Base-by-base conservation (phyloP, 108 stramenopile species). In the Skeletonema marinoi region DNA sequence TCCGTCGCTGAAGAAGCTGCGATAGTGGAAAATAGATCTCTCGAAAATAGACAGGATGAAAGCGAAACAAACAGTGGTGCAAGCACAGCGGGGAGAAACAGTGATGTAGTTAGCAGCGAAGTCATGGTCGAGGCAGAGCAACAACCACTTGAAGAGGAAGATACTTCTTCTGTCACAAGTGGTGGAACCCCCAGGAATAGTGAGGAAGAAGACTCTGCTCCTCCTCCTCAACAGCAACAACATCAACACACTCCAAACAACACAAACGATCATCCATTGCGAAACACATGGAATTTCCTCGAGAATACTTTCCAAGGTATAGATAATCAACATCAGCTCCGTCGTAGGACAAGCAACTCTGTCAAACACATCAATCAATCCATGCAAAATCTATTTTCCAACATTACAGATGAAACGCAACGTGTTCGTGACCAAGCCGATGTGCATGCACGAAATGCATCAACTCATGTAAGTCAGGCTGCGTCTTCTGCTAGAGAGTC, bases 361-460 rank as follows among this genome's bases (percentile, higher is more conserved):
- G 60, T 75, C 19, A 30, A 71, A 2, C 66, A 65, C 50, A 50
- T 76, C 38, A 60, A 56, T 29, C 75, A 32, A 8, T 72, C 81
- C 11, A 58, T 56, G 8, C 65, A 65, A 42, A 65, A 71, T 19
- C 21, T 75, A 64, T 72, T 60, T 59, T 32, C 70, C 12, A 68
- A 71, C 33, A 44, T 82, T 9, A 19, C 63, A 16, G 41, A 68
- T 41, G 44, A 82, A 67, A 46, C 81, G 0, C 81, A 75, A 61
- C 58, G 32, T 48, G 54, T 81, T 48, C 41, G 48, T 60, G 68
- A 66, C 12, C 32, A 70, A 59, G 68, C 73, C 58, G 73, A 75
- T 41, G 63, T 41, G n/a, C 65, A 68, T 31, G 65, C 66, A 13
- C 30, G 71, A n/a, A 41, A 71, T 36, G 35, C 59, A 54, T 36